These are phyloP conservation scores for Graphilbum fragrans DNA, from an alignment of 2,329 filamentous ascomycete genomes.

Conservation along the genomic window DNA sequence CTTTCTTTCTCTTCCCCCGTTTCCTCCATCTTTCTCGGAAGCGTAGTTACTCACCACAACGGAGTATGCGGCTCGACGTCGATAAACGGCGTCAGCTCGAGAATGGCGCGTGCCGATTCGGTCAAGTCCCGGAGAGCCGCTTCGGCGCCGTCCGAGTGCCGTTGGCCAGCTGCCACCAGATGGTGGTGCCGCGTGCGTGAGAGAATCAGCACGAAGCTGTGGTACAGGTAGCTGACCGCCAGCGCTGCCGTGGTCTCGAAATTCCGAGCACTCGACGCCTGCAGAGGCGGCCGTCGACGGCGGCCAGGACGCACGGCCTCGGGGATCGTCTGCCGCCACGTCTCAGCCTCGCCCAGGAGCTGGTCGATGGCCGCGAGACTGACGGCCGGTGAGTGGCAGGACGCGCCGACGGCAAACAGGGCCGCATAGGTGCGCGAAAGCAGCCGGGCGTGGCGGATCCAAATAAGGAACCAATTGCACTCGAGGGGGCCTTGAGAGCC, in stretches of 20 bases:
- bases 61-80: slow-evolving; percentile 18
- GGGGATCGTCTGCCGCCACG: slow-evolving; percentile 17
- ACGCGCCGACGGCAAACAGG: slow-evolving; percentile 17
- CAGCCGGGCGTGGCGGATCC: slow-evolving; percentile 15
- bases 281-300: slow-evolving; percentile 3
- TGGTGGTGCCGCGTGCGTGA: slow-evolving; percentile 14
- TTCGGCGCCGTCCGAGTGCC: no score
- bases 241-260: slow-evolving; percentile 1
- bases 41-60: slow-evolving; percentile 13
- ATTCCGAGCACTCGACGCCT: slow-evolving; percentile 4
- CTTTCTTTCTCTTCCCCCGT: no score
- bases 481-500: no score
- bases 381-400: slow-evolving; percentile 13
- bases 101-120: slow-evolving; percentile 10
- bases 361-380: slow-evolving; percentile 16
- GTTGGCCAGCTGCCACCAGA: not conserved
- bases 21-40: not conserved
- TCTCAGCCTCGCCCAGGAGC: slow-evolving; percentile 15
- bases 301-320: slow-evolving; percentile 3
- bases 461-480: slow-evolving; percentile 16
- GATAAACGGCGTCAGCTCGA: slow-evolving; percentile 17
- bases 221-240: slow-evolving; percentile 15
- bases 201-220: slow-evolving; percentile 16
- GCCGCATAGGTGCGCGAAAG: slow-evolving; percentile 17
- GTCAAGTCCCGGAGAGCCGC: no score